Conservation (phyloP, 2,329 filamentous ascomycete genomes). For the Fusarium scirpi region DNA sequence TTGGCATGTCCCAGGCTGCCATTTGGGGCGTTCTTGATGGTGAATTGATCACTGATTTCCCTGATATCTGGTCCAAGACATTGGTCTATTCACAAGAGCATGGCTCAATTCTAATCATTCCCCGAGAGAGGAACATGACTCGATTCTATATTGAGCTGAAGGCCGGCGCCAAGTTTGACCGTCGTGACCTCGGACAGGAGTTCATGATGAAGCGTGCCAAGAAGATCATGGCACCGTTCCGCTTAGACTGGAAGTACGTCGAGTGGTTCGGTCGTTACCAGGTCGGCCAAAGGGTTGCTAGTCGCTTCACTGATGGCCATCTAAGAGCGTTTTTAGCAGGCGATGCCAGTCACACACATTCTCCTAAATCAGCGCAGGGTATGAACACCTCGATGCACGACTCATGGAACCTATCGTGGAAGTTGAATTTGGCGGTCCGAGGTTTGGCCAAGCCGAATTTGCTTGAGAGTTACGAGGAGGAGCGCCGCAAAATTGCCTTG, state of each 20-base stretch:
- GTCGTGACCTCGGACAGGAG: slow-evolving; percentile 64
- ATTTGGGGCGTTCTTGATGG: slow-evolving; percentile 80
- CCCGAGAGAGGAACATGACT: slow-evolving; percentile 78
- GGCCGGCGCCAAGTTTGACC: slow-evolving; percentile 56
- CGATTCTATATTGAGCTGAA: slow-evolving; percentile 71
- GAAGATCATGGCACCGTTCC: slow-evolving; percentile 70
- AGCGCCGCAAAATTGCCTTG: slow-evolving; percentile 71
- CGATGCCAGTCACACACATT: slow-evolving; percentile 79
- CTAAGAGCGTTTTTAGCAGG: slow-evolving; percentile 75
- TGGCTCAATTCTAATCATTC: slow-evolving; percentile 79
- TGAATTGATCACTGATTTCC: slow-evolving; percentile 77
- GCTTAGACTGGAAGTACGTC: slow-evolving; percentile 68
- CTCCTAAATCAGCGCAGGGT: slow-evolving; percentile 77
- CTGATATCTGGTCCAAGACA: slow-evolving; percentile 80
- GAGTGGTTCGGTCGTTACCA: slow-evolving; percentile 81
- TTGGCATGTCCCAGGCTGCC: slow-evolving; percentile 65
- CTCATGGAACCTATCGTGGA: slow-evolving; percentile 70
- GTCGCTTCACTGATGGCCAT: slow-evolving; percentile 73
- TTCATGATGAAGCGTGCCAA: slow-evolving; percentile 77
- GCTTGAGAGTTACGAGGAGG: slow-evolving; percentile 71
- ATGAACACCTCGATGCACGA: slow-evolving; percentile 74
- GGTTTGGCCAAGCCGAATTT: slow-evolving; percentile 67
- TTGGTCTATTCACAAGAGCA: slow-evolving; percentile 74
- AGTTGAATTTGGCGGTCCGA: slow-evolving; percentile 64
- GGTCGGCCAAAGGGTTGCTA: slow-evolving; percentile 77